A percentile compares a stretch with the other conserved stretches of the same genome.
Conservation (phyloP, 352 stramenopile genomes). For the Globisporangium ultimum region DNA sequence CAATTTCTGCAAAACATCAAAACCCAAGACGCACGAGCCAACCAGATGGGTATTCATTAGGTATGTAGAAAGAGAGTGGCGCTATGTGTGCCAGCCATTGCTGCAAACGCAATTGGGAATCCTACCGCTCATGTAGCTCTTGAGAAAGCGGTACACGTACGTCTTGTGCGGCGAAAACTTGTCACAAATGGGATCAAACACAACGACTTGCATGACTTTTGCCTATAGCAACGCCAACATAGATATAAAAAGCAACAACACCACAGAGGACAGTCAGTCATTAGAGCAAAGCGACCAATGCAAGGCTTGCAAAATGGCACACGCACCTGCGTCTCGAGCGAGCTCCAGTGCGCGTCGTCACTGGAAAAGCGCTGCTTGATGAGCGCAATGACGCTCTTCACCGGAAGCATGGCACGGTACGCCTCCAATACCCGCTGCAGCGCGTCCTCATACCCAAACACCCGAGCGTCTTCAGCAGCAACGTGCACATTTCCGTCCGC, state of each 20-base stretch:
- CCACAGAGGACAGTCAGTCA: neutral
- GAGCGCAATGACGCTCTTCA: slow-evolving; percentile 30
- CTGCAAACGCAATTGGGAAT: neutral
- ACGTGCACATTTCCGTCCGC: neutral
- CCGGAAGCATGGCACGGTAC: slow-evolving; percentile 65
- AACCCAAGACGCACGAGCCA: neutral
- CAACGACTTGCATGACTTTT: slow-evolving; percentile 41
- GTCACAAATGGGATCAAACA: slow-evolving; percentile 55
- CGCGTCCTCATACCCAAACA: neutral
- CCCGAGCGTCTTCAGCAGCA: neutral
- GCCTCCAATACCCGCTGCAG: slow-evolving; percentile 45
- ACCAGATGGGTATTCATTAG: too few species aligned
- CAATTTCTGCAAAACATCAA: slow-evolving; percentile 40
- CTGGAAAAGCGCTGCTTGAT: slow-evolving; percentile 30
- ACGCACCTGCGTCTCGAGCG: slow-evolving; percentile 53
- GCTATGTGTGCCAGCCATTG: neutral
- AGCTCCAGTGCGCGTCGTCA: slow-evolving; percentile 32
- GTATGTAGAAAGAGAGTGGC: neutral
- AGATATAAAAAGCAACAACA: neutral
- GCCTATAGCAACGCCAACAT: slow-evolving; percentile 23
- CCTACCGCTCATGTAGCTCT: slow-evolving; percentile 58
- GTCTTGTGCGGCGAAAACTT: slow-evolving; percentile 53
- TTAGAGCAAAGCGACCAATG: neutral
- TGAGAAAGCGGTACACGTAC: slow-evolving; percentile 74
- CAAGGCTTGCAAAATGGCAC: neutral